A percentile compares a stretch with the other conserved stretches of the same genome.
Conservation (phyloP, 1,284 basidiomycete species). For the Fistulina hepatica region DNA sequence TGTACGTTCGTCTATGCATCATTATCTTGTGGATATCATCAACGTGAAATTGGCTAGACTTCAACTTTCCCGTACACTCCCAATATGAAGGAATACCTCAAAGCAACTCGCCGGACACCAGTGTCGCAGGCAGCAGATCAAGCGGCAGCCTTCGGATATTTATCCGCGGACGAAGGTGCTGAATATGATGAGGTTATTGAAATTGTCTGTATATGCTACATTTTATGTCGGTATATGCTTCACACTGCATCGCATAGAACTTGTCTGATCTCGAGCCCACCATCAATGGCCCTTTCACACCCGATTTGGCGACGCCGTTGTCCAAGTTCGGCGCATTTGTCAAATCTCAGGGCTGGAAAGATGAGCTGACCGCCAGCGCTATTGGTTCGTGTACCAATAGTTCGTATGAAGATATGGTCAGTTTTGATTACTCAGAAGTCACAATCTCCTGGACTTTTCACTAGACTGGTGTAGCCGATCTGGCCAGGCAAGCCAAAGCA, state of each 20-base stretch:
- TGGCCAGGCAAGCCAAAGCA: conserved; percentile 83
- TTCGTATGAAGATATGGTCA: conserved; percentile 90
- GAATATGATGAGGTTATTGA: conserved; percentile 95
- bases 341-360: conserved; percentile 82
- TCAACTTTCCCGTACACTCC: conserved; percentile 94
- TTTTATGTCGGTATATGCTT: neutral
- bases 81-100: conserved; percentile 84
- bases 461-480: conserved; percentile 79
- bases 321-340: conserved; percentile 82
- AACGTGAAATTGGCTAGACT: too few relatives aligned
- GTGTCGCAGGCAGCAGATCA: conserved; percentile 83
- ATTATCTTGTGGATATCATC: too few relatives aligned
- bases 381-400: conserved; percentile 99
- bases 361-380: conserved; percentile 81
- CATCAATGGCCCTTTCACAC: conserved; percentile 97
- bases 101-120: conserved; percentile 81
- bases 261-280: conserved; percentile 89
- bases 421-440: conserved; percentile 1
- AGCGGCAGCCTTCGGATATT: conserved; percentile 71
- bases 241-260: conserved; percentile 39
- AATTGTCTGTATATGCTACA: conserved; percentile 49
- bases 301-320: conserved; percentile 92
- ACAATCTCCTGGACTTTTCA: conserved; percentile 4
- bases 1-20: too few relatives aligned
- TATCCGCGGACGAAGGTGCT: conserved; percentile 80